Evolutionary conservation across 179 eudicot genomes (phyloP), one percentile per base, ranked within the genome.

Genomic region (Actinidia polygama): DNA sequence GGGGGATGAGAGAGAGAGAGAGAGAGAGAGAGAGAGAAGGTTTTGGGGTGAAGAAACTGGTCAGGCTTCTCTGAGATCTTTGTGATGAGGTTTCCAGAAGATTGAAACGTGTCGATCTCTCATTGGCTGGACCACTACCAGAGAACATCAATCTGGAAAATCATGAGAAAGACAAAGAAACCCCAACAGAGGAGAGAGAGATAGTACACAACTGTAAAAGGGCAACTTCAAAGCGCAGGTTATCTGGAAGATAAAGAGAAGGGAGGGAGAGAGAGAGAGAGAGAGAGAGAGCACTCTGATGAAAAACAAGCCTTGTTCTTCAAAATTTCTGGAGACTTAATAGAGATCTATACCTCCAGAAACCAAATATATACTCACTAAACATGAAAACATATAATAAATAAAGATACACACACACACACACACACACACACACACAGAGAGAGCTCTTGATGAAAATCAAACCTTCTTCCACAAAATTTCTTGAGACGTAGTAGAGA

Each of bases 91-190:
- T 61, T 77, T 62, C 11, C 73, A 78, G 68, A 77, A 18, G 15
- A 66, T 64, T 62, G 57, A 85, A 73, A 85, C 88, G 85, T 85
- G 91, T 89, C 89, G 81, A 72, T 71, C 73, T 77, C 11, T 74
- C 73, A 85, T 50, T 82, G 81, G 87, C 54, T 7, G 49, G 24
- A 6, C 12, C 71, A 62, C 53, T 40, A 36, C 1, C 21, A 53
- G 50, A 51, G 14, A 66, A 83, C 75, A 62, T 79, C 79, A 78
- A 47, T 82, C 64, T 50, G 5, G 24, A 23, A 59, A 24, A n/a
- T 30, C 36, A 30, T 30, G 36, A 30, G 36, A 30, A 30, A 30
- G 36, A 30, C 36, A 30, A n/a, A n/a, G 7, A 8, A 49, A 49
- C 30, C 51, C 8, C 15, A 50, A 1, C 8, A 10, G 6, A 44